Percentiles rank a stretch among this genome's conserved stretches.
Evolutionary conservation across 768 basidiomycete genomes (phyloP).

Genomic region (Nidula microcarpa): DNA sequence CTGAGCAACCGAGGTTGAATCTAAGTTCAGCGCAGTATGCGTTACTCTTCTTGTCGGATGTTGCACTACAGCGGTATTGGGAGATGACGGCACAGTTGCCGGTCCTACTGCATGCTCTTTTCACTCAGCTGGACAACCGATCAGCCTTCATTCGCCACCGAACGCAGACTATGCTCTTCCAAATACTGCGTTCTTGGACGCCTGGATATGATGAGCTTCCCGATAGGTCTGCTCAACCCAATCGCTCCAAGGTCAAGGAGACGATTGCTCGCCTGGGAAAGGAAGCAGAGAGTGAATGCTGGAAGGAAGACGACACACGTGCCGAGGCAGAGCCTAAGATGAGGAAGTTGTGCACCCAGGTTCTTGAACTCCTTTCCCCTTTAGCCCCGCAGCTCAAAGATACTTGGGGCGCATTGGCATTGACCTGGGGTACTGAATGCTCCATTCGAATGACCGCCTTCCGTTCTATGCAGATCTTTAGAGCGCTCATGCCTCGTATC

Average conservation of each 20-base stretch:
- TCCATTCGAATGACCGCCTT: conserved; percentile 84
- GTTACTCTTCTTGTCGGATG: conserved; percentile 77
- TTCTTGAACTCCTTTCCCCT: conserved; percentile 66
- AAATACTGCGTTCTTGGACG: conserved; percentile 77
- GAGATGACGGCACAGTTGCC: conserved; percentile 69
- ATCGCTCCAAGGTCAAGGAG: conserved; percentile 45
- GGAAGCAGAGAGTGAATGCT: conserved; percentile 55
- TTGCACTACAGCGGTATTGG: conserved; percentile 75
- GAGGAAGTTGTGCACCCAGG: conserved; percentile 59
- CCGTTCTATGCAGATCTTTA: conserved; percentile 88
- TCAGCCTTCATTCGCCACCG: conserved; percentile 63
- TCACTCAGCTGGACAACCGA: conserved; percentile 82
- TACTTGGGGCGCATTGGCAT: conserved; percentile 75
- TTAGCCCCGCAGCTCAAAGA: conserved; percentile 66
- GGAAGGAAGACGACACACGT: conserved; percentile 68
- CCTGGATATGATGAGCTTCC: conserved; percentile 73
- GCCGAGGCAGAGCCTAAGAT: conserved; percentile 62
- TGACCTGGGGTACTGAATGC: conserved; percentile 85
- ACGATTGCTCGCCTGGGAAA: conserved; percentile 53
- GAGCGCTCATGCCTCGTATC: conserved; percentile 70
- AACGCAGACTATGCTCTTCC: conserved; percentile 80
- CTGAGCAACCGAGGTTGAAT: conserved; percentile 62
- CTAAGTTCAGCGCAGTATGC: conserved; percentile 88
- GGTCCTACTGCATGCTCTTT: conserved; percentile 71
- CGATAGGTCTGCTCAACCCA: conserved; percentile 49